A percentile compares a stretch with the other conserved stretches of the same genome.
These are phyloP conservation scores for Moricandia arvensis DNA, from an alignment of 345 rosid species.

Conservation along the genomic window DNA sequence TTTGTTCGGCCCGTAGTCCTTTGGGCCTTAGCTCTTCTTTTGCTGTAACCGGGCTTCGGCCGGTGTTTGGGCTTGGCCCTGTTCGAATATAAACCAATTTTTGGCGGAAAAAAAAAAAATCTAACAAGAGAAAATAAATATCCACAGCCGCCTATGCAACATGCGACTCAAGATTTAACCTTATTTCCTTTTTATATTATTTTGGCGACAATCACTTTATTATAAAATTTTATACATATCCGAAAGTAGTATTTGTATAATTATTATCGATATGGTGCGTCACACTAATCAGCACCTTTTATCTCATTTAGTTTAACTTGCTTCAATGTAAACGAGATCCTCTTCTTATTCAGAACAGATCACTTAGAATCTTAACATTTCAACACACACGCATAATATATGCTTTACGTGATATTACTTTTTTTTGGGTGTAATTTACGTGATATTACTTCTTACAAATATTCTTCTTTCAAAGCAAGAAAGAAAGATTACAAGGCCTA, in stretches of 20 bases:
- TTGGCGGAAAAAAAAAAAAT: too few relatives aligned
- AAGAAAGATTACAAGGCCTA: background rate
- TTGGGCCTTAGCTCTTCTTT: too few relatives aligned
- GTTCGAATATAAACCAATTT: too few relatives aligned
- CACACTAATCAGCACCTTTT: constrained; percentile 14
- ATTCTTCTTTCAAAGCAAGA: background rate
- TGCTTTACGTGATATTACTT: constrained; percentile 13
- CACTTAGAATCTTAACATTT: constrained; percentile 21
- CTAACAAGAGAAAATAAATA: background rate
- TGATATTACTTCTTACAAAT: too few relatives aligned
- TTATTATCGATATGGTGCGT: background rate
- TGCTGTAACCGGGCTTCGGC: too few relatives aligned
- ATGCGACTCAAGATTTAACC: constrained; percentile 25
- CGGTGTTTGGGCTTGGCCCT: too few relatives aligned
- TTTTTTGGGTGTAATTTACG: too few relatives aligned
- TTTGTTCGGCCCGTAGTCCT: too few relatives aligned
- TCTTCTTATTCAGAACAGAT: constrained; percentile 18
- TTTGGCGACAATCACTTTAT: constrained; percentile 9
- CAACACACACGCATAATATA: constrained; percentile 28
- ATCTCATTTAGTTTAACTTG: constrained; percentile 4
- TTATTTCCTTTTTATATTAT: constrained; percentile 1
- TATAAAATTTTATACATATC: background rate
- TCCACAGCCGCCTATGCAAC: constrained; percentile 26
- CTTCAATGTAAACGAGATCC: constrained; percentile 19
- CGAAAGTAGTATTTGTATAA: background rate